Evolutionary conservation across 257 asterid genomes (phyloP), one percentile per base, ranked within the genome.

Genomic region (Schizonepeta tenuifolia): DNA sequence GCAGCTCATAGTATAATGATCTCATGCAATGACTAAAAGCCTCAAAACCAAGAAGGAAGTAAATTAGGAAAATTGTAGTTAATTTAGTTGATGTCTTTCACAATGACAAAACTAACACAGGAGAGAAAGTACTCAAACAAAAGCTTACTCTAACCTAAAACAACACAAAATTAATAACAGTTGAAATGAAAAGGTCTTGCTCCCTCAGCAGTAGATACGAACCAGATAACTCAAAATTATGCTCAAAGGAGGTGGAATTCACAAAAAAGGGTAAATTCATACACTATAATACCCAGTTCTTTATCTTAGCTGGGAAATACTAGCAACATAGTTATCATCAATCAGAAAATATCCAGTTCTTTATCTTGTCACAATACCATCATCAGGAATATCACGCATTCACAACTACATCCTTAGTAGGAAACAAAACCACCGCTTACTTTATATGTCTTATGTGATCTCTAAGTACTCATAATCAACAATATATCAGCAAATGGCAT

Each of bases 81-180:
- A 26, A 18, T 71, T 26, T 28, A 51, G 18, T 22, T 18, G 33
- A 58, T 41, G 55, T 9, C 24, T 50, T 24, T 50, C 14, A 11
- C 63, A 47, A 33, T 60, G 54, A 72, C 49, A 20, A 60, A 60
- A 3, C 13, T n/a, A 70, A 60, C 50, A n/a, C 9, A 20, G 11
- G 24, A 59, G 11, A 55, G 21, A 6, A 8, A n/a, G 11, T 2
- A 65, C 11, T 24, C 20, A 44, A 26, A 35, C 20, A 36, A 67
- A 44, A 24, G 22, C 3, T 20, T 12, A 17, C 22, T 12, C n/a
- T 11, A 10, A 10, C 44, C 61, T 61, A 50, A 8, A 47, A 17
- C 5, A 46, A 11, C 18, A 13, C 5, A 41, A 41, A 20, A 46
- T 5, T 44, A 44, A 44, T 5, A 12, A 44, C 17, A 13, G 17